Conservation (phyloP, 2,329 filamentous ascomycete genomes). For the Rutstroemia sp. region DNA sequence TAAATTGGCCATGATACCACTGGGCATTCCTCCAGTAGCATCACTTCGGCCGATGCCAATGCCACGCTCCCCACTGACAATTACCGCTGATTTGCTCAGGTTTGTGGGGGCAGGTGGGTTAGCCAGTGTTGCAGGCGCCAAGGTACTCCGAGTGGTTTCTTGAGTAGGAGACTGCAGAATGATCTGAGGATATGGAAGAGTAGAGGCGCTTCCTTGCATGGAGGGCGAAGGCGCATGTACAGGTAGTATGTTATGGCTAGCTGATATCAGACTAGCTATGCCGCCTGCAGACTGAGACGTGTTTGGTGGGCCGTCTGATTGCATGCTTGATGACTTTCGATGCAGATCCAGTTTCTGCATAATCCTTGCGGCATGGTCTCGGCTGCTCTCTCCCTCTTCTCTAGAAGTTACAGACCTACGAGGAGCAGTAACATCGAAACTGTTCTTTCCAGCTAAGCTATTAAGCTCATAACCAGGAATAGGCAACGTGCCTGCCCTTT, state of each 20-base stretch:
- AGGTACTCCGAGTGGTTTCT: conserved; percentile 48
- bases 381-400: conserved; percentile 66
- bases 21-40: conserved; percentile 65
- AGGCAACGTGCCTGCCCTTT: conserved; percentile 58
- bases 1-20: conserved; percentile 82
- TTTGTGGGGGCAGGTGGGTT: conserved; percentile 78
- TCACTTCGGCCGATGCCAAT: conserved; percentile 54
- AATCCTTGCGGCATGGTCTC: conserved; percentile 78
- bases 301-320: conserved; percentile 33
- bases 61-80: conserved; percentile 69
- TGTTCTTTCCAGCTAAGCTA: conserved; percentile 54
- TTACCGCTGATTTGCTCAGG: conserved; percentile 77
- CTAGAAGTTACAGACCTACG: conserved; percentile 48
- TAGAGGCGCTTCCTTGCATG: conserved; percentile 16
- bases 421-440: conserved; percentile 57
- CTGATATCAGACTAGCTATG: conserved; percentile 78
- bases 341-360: conserved; percentile 91
- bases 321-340: conserved; percentile 54
- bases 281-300: conserved; percentile 42
- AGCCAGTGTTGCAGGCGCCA: conserved; percentile 77
- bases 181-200: conserved; percentile 30
- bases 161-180: conserved; percentile 30
- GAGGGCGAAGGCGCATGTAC: conserved; percentile 38
- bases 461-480: conserved; percentile 44
- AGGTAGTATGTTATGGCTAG: conserved; percentile 72